phyloP scores from a whole-genome alignment of 495 filamentous ascomycete genomes.

The Aspergillus baeticus region DNA sequence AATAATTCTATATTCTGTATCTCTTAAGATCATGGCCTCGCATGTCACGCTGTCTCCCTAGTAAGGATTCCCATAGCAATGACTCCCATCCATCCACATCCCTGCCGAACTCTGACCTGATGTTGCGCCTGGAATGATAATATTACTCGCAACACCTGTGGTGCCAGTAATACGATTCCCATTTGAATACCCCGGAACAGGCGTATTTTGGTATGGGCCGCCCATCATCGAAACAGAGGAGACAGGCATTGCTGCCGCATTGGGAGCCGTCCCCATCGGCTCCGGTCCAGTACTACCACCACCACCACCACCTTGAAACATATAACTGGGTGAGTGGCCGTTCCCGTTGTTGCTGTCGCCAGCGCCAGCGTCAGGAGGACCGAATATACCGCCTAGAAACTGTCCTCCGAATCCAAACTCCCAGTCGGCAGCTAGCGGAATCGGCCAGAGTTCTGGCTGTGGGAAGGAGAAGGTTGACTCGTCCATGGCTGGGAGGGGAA shows the following conservation, averaged over 20 bases:
- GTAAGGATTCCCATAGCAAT: slow-evolving; percentile 9
- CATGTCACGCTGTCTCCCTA: slow-evolving; percentile 1
- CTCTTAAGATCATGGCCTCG: background rate
- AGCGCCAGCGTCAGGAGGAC: slow-evolving; percentile 12
- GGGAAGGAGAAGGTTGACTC: slow-evolving; percentile 16
- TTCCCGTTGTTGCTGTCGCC: background rate
- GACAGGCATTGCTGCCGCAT: background rate
- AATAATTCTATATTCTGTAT: background rate
- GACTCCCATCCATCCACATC: slow-evolving; percentile 2
- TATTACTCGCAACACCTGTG: background rate
- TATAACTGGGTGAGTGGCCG: background rate
- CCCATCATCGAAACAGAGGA: background rate
- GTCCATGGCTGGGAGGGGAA: slow-evolving; percentile 25
- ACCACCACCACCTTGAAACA: background rate
- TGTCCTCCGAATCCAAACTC: slow-evolving; percentile 35
- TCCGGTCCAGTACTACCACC: background rate
- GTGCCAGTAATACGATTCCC: background rate
- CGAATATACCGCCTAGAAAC: slow-evolving; percentile 31
- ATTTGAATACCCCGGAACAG: background rate
- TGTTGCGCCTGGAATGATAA: background rate
- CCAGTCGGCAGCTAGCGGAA: slow-evolving; percentile 40
- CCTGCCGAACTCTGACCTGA: background rate
- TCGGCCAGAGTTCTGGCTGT: slow-evolving; percentile 39
- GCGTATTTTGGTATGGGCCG: background rate
- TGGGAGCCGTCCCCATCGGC: background rate